Evolutionary conservation across 1,284 basidiomycete species (phyloP), one percentile per base, ranked within the genome.

Genomic region (Violaceomyces palustris): DNA sequence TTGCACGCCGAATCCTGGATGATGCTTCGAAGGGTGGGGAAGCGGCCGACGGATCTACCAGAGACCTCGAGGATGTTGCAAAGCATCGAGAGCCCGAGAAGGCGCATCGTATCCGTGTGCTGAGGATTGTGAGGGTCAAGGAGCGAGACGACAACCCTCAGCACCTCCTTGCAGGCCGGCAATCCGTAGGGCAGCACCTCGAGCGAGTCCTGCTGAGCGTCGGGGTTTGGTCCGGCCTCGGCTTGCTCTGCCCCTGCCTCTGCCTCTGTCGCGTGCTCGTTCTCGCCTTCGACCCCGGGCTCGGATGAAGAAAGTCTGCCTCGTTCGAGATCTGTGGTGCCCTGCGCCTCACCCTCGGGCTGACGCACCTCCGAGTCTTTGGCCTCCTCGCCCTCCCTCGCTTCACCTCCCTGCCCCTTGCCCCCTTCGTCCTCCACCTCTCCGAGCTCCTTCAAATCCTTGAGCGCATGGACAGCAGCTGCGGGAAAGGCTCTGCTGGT

Each of bases 51-150:
- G 32, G 80, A 80, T 15, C 79, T 74, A 4, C 92, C 91, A 7
- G 87, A 82, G 24, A 85, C 82, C 74, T 97, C 91, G 51, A 98
- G 83, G 1, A 88, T 84, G n/a, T 85, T 80, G 64, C 90, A 91
- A 38, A 99, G 79, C 42, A 94, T 86, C 1, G 85, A 82, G 25
- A 98, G 80, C 1, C 91, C 87, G 35, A 88, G 86, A 10, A 96
- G 78, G 6, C 94, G 84, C 61, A 94, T 97, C 3, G 92, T 89
- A 73, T 97, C 92, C 4, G 94, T 97, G 73, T 98, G 93, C 42
- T 92, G 83, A 56, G 88, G 84, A 67, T 94, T 91, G 61, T 83
- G 86, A 14, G 94, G 94, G 73, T 98, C 91, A 21, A 98, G 80
- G 18, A 98, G 86, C 55, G 93, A 92, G 64, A 96, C 84, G 36